Evolutionary conservation across 1,139 yeast genomes (phyloP).

Genomic region (Suhomyces chickasaworum): DNA sequence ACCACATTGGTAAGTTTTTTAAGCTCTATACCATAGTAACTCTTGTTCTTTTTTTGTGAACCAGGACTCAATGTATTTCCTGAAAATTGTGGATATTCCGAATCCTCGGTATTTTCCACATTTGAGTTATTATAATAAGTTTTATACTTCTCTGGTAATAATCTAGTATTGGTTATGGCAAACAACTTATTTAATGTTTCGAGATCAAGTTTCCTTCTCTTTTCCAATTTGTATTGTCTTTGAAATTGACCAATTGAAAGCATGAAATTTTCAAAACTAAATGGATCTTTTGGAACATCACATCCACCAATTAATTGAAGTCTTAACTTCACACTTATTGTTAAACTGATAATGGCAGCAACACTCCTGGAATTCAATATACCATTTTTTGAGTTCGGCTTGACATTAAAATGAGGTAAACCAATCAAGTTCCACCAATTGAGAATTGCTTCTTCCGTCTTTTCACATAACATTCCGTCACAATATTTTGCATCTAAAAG

Average conservation of each 20-base stretch:
- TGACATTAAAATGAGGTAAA: slow-evolving; percentile 54
- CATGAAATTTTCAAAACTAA: slow-evolving; percentile 69
- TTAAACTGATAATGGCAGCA: slow-evolving; percentile 39
- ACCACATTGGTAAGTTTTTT: slow-evolving; percentile 68
- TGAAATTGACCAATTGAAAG: slow-evolving; percentile 69
- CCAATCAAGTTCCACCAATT: slow-evolving; percentile 89
- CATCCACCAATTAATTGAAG: slow-evolving; percentile 68
- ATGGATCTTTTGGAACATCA: slow-evolving; percentile 84
- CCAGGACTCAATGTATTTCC: slow-evolving; percentile 7
- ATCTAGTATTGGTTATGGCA: slow-evolving; percentile 55
- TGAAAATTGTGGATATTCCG: slow-evolving; percentile 1
- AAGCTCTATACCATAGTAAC: slow-evolving; percentile 49
- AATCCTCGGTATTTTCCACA: slow-evolving; percentile 7
- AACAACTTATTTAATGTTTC: slow-evolving; percentile 64
- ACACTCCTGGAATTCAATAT: slow-evolving; percentile 67
- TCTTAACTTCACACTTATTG: slow-evolving; percentile 63
- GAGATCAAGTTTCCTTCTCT: slow-evolving; percentile 61
- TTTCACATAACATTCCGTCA: slow-evolving; percentile 81
- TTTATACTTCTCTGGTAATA: slow-evolving; percentile 30
- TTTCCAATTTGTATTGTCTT: slow-evolving; percentile 61
- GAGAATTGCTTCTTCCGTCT: slow-evolving; percentile 69
- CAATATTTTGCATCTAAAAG: slow-evolving; percentile 67
- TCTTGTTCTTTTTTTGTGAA: slow-evolving; percentile 25
- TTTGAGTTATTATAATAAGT: slow-evolving; percentile 7
- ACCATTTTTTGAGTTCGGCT: slow-evolving; percentile 51